These are phyloP conservation scores for Iris pallida DNA, from an alignment of 116 monocot species.

Conservation along the genomic window DNA sequence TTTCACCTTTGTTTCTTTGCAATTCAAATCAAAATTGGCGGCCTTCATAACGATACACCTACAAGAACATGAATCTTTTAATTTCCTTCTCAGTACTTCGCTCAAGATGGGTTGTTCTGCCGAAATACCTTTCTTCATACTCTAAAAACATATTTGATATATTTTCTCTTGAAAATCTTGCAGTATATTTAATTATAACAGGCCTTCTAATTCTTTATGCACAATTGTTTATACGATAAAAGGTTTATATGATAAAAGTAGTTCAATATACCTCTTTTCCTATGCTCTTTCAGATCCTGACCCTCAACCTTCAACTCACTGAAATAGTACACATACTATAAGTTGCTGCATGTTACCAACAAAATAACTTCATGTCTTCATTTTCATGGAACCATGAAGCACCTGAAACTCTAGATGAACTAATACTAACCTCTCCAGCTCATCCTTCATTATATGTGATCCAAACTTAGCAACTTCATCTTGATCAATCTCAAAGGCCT, in stretches of 20 bases:
- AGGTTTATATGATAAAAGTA: neutral
- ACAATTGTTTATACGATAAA: neutral
- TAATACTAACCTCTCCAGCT: slow-evolving; percentile 37
- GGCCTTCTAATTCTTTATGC: neutral
- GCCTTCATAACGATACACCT: too few relatives aligned
- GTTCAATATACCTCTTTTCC: slow-evolving; percentile 27
- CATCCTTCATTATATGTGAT: slow-evolving; percentile 17
- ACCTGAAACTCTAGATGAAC: neutral
- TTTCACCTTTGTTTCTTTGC: too few relatives aligned
- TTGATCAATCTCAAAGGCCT: slow-evolving; percentile 31
- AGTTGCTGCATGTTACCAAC: neutral
- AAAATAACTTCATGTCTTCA: neutral
- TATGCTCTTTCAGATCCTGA: slow-evolving; percentile 19
- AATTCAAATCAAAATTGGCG: too few relatives aligned
- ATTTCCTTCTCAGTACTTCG: too few relatives aligned
- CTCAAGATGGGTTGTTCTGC: too few relatives aligned
- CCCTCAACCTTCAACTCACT: slow-evolving; percentile 38
- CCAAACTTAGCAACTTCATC: slow-evolving; percentile 9
- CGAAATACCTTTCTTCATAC: too few relatives aligned
- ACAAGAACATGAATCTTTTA: too few relatives aligned
- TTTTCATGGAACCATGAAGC: slow-evolving; percentile 9
- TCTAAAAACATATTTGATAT: too few relatives aligned
- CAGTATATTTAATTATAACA: too few relatives aligned
- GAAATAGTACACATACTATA: slow-evolving; percentile 12
- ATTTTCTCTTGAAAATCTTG: too few relatives aligned